Evolutionary conservation across 1,284 basidiomycete species (phyloP).

Genomic region (Serendipita sp.): DNA sequence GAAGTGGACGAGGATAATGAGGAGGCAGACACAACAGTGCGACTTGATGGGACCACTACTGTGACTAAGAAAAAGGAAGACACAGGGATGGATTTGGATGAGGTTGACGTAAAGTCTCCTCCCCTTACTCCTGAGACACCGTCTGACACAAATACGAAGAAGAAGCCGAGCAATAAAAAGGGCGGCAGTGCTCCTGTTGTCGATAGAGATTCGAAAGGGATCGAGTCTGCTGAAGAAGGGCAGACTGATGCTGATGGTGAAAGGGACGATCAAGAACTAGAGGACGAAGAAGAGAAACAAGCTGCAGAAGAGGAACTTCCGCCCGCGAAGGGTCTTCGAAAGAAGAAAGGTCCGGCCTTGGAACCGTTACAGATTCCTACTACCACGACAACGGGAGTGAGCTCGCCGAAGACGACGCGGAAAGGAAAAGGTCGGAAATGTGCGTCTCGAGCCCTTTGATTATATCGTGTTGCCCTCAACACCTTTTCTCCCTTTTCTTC

Average conservation of each 20-base stretch:
- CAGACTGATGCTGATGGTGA: not conserved
- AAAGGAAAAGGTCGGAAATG: not conserved
- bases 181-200: not conserved
- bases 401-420: not conserved
- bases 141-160: not conserved
- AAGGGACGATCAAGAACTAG: not conserved
- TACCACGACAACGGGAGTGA: not conserved
- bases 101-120: not conserved
- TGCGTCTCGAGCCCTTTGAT: not conserved
- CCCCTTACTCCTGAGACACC: not conserved
- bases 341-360: not conserved
- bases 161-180: not conserved
- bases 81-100: not conserved
- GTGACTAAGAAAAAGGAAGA: not conserved
- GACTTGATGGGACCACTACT: not conserved
- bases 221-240: slow-evolving; percentile 11
- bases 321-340: not conserved
- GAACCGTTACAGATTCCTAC: not conserved
- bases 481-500: not conserved
- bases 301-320: not conserved
- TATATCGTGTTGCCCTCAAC: not conserved
- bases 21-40: too few relatives aligned
- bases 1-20: not conserved
- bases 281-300: not conserved
- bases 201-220: not conserved